Conservation (phyloP, 306 rosid species). For the Vicia faba region DNA sequence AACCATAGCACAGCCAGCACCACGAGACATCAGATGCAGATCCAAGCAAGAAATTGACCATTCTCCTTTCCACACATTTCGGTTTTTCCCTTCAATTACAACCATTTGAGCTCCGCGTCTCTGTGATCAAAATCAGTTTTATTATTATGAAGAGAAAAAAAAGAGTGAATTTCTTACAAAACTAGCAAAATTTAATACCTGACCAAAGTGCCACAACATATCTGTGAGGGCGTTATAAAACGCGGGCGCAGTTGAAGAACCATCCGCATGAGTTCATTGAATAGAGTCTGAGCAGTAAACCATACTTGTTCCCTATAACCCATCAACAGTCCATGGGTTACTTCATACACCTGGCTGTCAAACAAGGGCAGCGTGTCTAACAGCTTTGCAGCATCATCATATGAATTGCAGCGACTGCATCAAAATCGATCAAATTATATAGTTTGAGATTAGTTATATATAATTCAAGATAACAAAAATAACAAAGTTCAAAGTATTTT, state of each 20-base stretch:
- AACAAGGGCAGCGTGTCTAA: slow-evolving; percentile 79
- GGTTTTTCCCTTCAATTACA: slow-evolving; percentile 76
- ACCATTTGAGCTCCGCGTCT: slow-evolving; percentile 89
- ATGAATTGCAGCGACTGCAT: slow-evolving; percentile 82
- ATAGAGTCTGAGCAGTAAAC: slow-evolving; percentile 69
- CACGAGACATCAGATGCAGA: slow-evolving; percentile 89
- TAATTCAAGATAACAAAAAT: background rate
- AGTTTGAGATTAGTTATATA: background rate
- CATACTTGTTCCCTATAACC: slow-evolving; percentile 74
- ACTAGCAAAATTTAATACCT: slow-evolving; percentile 47
- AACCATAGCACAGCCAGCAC: slow-evolving; percentile 96
- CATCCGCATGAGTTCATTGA: slow-evolving; percentile 83
- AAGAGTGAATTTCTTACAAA: background rate
- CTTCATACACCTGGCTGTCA: slow-evolving; percentile 87
- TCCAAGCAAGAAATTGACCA: slow-evolving; percentile 82
- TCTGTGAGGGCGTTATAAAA: slow-evolving; percentile 93
- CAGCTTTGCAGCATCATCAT: slow-evolving; percentile 78
- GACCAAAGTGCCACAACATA: slow-evolving; percentile 97
- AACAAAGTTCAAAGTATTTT: slow-evolving; percentile 18
- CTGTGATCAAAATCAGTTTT: slow-evolving; percentile 39
- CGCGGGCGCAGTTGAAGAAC: slow-evolving; percentile 87
- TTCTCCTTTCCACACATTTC: slow-evolving; percentile 79
- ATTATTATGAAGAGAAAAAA: background rate
- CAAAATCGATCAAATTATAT: slow-evolving; percentile 35
- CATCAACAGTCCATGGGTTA: slow-evolving; percentile 87